A percentile compares a stretch with the other conserved stretches of the same genome.
These are phyloP conservation scores for Taphrina populina DNA, from an alignment of 1,139 yeast genomes.

Conservation along the genomic window DNA sequence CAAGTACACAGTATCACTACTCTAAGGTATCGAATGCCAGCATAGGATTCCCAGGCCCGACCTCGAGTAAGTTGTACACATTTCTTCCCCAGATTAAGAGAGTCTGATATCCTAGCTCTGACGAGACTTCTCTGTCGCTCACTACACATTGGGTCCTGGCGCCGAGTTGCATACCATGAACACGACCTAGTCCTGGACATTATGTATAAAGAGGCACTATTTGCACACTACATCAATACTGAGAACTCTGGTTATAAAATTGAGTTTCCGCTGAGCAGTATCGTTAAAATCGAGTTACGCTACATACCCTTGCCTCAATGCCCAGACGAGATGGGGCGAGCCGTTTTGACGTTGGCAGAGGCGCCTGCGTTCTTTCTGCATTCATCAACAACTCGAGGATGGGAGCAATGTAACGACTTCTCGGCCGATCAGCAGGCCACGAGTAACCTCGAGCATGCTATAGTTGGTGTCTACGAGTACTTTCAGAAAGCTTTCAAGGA, in stretches of 20 bases:
- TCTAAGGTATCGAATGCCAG: too few relatives aligned
- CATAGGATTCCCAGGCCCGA: too few relatives aligned
- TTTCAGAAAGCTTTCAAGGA: slow-evolving; percentile 4
- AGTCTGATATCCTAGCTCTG: neutral
- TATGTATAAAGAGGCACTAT: slow-evolving; percentile 39
- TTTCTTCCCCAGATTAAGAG: too few relatives aligned
- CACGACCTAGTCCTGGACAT: slow-evolving; percentile 42
- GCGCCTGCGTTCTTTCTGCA: slow-evolving; percentile 42
- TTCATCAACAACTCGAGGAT: slow-evolving; percentile 38
- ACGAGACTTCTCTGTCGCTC: slow-evolving; percentile 41
- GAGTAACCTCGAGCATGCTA: slow-evolving; percentile 39
- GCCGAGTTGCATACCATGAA: slow-evolving; percentile 40
- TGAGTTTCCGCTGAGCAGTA: slow-evolving; percentile 41
- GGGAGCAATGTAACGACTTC: slow-evolving; percentile 43
- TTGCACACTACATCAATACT: slow-evolving; percentile 42
- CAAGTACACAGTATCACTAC: too few relatives aligned
- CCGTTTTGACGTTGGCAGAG: slow-evolving; percentile 24
- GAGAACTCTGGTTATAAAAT: slow-evolving; percentile 42
- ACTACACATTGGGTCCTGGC: slow-evolving; percentile 44
- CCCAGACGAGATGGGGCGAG: slow-evolving; percentile 11
- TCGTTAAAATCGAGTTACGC: slow-evolving; percentile 33
- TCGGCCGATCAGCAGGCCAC: slow-evolving; percentile 43
- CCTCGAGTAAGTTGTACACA: too few relatives aligned
- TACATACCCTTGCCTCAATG: neutral
- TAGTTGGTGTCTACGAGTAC: slow-evolving; percentile 40